A percentile compares a stretch with the other conserved stretches of the same genome.
phyloP scores from a whole-genome alignment of 768 basidiomycete species.

The Rhodotorula babjevae region DNA sequence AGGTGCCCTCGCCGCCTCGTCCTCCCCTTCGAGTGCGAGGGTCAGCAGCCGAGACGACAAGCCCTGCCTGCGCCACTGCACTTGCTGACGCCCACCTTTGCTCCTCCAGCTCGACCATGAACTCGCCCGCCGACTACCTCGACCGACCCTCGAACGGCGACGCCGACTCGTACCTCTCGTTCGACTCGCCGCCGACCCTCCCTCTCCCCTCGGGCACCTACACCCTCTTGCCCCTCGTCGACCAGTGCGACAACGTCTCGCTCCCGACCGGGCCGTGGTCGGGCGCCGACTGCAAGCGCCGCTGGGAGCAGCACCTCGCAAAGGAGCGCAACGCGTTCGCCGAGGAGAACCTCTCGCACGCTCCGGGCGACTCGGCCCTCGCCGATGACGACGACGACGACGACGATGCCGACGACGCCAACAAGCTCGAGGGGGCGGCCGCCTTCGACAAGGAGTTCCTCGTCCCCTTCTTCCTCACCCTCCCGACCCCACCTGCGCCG shows the following conservation, averaged over 20 bases:
- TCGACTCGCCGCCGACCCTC: not conserved
- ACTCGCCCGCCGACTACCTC: not conserved
- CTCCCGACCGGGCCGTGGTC: constrained; percentile 45
- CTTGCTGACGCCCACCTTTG: not conserved
- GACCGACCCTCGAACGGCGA: not conserved
- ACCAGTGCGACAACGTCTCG: constrained; percentile 67
- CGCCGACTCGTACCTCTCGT: not conserved
- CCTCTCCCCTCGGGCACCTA: constrained; percentile 33
- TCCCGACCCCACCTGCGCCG: not conserved
- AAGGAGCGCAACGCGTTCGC: not conserved
- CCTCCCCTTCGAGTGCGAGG: no score
- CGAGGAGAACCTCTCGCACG: not conserved
- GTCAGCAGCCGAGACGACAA: no score
- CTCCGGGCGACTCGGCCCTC: not conserved
- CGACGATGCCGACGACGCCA: constrained; percentile 6
- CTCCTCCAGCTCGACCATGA: not conserved
- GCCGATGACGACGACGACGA: constrained; percentile 32
- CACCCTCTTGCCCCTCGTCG: constrained; percentile 57
- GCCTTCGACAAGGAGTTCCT: constrained; percentile 33
- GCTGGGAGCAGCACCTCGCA: constrained; percentile 45
- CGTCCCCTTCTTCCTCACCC: constrained; percentile 39
- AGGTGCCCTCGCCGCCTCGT: no score
- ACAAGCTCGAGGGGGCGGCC: no score
- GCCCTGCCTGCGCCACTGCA: no score
- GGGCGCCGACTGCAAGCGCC: constrained; percentile 43